Base-by-base conservation (phyloP, 148 eudicot genomes). In the Camellia sinensis region DNA sequence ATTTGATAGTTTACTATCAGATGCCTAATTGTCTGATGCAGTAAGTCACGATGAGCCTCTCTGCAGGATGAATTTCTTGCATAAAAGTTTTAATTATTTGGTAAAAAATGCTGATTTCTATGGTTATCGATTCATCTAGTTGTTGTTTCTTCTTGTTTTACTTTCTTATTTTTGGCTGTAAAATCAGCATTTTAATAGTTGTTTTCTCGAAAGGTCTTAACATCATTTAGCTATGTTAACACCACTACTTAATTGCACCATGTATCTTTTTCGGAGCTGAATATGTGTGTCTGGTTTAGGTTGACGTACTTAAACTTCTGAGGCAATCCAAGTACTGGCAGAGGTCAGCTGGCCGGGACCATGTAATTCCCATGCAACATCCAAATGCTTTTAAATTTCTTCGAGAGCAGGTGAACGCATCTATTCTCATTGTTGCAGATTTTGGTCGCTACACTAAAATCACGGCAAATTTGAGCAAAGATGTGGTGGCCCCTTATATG, bases 301-400 rank as follows among this genome's bases (percentile, higher is more conserved):
- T 85, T 80, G 97, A 92, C 65, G 50, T 91, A 29, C 82, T 95
- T 79, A 79, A 90, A 66, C 83, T 86, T 70, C 84, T 95, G 78
- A 86, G 87, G 82, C 74, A 86, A 78, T 95, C 97, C 66, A 84
- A 77, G 68, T 86, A 93, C 80, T 95, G 96, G 96, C 88, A 90
- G 77, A 95, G 90, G 80, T 90, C 96, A 70, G 88, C 81, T 44
- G 98, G 97, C 76, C 86, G 89, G 81, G 98, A 95, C 80, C 98
- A 93, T 83, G 93, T 95, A 67, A 91, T 95, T 78, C 98, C 98
- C 3, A 84, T 95, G 93, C 98, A 95, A 71, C 98, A 95, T 87
- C 98, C 98, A 50, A 95, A 95, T 87, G 97, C 97, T 80, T 93
- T 95, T 82, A 87, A 93, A 84, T 92, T 90, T 87, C 84, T 82